A percentile compares a stretch with the other conserved stretches of the same genome.
These are phyloP conservation scores for Saururus chinensis DNA, from an alignment of 164 flowering plant species.

Conservation along the genomic window DNA sequence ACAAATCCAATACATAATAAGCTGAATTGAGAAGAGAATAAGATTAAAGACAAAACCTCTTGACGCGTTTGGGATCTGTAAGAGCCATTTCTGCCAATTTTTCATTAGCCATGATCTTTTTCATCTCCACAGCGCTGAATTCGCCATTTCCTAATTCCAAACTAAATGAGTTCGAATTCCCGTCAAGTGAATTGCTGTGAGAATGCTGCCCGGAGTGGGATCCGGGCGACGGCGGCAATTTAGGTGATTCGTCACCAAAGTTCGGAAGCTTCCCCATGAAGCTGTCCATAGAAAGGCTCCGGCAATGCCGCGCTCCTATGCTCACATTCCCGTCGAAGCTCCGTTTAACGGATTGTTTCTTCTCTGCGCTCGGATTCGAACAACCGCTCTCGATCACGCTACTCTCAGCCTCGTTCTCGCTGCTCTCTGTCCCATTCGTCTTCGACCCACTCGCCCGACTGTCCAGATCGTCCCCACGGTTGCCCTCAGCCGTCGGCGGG, in stretches of 20 bases:
- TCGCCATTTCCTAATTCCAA: slow-evolving; percentile 59
- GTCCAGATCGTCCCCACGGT: slow-evolving; percentile 51
- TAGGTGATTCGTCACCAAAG: slow-evolving; percentile 50
- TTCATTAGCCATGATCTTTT: slow-evolving; percentile 51
- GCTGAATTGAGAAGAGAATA: neutral
- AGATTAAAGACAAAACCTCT: slow-evolving; percentile 26
- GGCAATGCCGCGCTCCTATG: slow-evolving; percentile 18
- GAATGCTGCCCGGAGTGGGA: slow-evolving; percentile 38
- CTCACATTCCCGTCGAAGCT: slow-evolving; percentile 26
- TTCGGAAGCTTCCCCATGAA: slow-evolving; percentile 33
- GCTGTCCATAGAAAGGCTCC: slow-evolving; percentile 54
- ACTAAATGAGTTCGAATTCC: slow-evolving; percentile 43
- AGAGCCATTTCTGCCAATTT: slow-evolving; percentile 51
- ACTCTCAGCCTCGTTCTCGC: slow-evolving; percentile 89
- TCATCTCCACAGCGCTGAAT: slow-evolving; percentile 50
- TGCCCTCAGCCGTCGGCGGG: slow-evolving; percentile 38
- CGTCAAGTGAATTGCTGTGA: slow-evolving; percentile 52
- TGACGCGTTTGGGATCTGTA: slow-evolving; percentile 55
- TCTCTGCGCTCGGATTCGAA: slow-evolving; percentile 29
- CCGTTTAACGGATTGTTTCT: slow-evolving; percentile 42
- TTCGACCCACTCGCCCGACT: slow-evolving; percentile 81
- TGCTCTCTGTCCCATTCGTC: slow-evolving; percentile 77
- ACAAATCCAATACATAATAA: neutral
- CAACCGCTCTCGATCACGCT: slow-evolving; percentile 59
- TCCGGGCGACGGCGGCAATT: slow-evolving; percentile 37